Percentiles rank a stretch among this genome's conserved stretches.
Conservation (phyloP, 192 early-diverging fungal genomes). For the Jimgerdemannia flammicorona region DNA sequence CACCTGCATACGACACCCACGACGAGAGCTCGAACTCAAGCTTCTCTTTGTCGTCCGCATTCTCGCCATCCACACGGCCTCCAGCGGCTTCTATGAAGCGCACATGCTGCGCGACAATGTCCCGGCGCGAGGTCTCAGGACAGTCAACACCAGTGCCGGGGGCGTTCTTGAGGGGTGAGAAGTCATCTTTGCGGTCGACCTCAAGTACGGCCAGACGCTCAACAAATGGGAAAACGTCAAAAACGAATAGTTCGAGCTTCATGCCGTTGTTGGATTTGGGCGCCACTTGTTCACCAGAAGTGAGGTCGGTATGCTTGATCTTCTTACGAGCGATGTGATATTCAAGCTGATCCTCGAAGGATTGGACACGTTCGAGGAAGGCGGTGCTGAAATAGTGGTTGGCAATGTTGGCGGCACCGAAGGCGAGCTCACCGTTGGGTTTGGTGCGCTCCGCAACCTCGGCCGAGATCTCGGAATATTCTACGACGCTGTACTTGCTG, state of each 20-base stretch:
- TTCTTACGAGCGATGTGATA: constrained; percentile 99
- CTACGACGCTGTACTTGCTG: constrained; percentile 81
- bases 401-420: constrained; percentile 95
- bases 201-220: constrained; percentile 90
- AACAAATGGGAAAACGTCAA: constrained; percentile 96
- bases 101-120: constrained; percentile 84
- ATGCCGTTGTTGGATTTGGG: constrained; percentile 91
- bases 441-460: constrained; percentile 68
- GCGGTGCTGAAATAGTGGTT: constrained; percentile 97
- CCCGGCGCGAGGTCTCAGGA: constrained; percentile 89
- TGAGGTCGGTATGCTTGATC: constrained; percentile 87
- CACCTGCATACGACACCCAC: constrained; percentile 89
- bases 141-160: constrained; percentile 83
- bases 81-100: constrained; percentile 87
- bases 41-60: constrained; percentile 29
- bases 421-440: constrained; percentile 67
- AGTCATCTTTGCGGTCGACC: constrained; percentile 90
- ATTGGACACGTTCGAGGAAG: constrained; percentile 84
- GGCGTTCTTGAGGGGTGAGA: constrained; percentile 97
- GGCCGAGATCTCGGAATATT: constrained; percentile 92
- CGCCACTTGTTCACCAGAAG: constrained; percentile 60
- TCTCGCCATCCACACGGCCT: constrained; percentile 53
- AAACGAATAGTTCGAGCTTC: constrained; percentile 99
- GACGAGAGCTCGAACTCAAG: constrained; percentile 83
- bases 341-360: constrained; percentile 80